phyloP scores from a whole-genome alignment of 2,329 filamentous ascomycete genomes.

The Fusarium multiceps region DNA sequence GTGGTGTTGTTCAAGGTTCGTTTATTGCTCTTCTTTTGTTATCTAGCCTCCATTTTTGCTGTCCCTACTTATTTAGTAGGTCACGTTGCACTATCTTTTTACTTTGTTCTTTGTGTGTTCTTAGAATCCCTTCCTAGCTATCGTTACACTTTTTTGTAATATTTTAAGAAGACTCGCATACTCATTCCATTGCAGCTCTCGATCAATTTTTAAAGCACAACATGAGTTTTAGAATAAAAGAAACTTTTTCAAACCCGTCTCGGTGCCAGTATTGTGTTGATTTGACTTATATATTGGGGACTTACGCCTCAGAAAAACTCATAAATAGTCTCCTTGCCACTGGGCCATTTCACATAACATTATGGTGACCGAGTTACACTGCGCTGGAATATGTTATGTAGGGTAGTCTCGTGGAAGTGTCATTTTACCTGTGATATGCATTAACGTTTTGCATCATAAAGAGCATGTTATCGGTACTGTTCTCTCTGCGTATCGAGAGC shows the following conservation, averaged over 20 bases:
- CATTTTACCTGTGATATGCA: neutral
- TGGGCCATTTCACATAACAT: neutral
- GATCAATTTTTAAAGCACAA: no score
- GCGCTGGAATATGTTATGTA: neutral
- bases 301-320: no score
- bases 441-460: neutral
- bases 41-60: neutral
- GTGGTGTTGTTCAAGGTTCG: neutral
- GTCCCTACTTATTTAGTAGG: neutral
- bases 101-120: neutral
- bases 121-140: neutral
- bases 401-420: neutral
- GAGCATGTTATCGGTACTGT: neutral
- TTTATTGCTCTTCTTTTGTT: neutral
- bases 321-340: no score
- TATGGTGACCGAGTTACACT: neutral
- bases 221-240: neutral
- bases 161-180: neutral
- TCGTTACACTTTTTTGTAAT: neutral
- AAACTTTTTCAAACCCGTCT: no score
- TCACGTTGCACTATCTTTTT: fast-evolving
- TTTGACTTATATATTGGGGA: no score
- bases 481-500: neutral
- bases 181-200: fast-evolving
- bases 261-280: no score